These are phyloP conservation scores for Tylopilus sp. DNA, from an alignment of 1,284 basidiomycete species.

Conservation along the genomic window DNA sequence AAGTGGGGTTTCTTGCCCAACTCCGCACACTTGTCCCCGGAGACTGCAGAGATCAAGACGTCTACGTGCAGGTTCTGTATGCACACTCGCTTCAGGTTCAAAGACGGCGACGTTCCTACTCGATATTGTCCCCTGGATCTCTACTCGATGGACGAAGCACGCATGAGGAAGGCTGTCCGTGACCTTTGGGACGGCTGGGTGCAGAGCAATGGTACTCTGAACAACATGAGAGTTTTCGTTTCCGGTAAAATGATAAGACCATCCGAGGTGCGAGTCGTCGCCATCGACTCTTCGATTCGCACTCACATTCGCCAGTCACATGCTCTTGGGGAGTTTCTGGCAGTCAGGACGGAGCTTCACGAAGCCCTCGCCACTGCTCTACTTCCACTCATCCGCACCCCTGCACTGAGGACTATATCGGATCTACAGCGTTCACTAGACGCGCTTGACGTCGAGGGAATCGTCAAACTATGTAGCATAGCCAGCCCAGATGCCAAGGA, in stretches of 20 bases:
- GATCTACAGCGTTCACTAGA: slow-evolving; percentile 78
- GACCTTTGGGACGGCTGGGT: slow-evolving; percentile 76
- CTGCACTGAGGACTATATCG: slow-evolving; percentile 58
- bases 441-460: slow-evolving; percentile 79
- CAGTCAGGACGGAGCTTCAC: slow-evolving; percentile 26
- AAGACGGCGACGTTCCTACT: slow-evolving; percentile 42
- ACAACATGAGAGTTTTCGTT: slow-evolving; percentile 81
- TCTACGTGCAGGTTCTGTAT: slow-evolving; percentile 84
- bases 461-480: slow-evolving; percentile 35
- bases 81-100: slow-evolving; percentile 62
- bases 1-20: slow-evolving; percentile 92
- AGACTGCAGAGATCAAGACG: slow-evolving; percentile 61
- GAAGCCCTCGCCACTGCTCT: slow-evolving; percentile 49
- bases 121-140: slow-evolving; percentile 87
- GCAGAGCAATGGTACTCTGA: slow-evolving; percentile 57
- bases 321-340: slow-evolving; percentile 20
- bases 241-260: slow-evolving; percentile 61
- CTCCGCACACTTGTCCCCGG: slow-evolving; percentile 53
- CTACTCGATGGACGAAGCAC: slow-evolving; percentile 63
- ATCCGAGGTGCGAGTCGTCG: slow-evolving; percentile 49
- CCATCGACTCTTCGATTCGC: neutral
- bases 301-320: slow-evolving; percentile 8
- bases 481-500: slow-evolving; percentile 12
- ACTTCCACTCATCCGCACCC: slow-evolving; percentile 49
- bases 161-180: slow-evolving; percentile 64